Evolutionary conservation across 805 yeast species (phyloP), one percentile per base, ranked within the genome.

Genomic region (Schizosaccharomyces osmophilus): DNA sequence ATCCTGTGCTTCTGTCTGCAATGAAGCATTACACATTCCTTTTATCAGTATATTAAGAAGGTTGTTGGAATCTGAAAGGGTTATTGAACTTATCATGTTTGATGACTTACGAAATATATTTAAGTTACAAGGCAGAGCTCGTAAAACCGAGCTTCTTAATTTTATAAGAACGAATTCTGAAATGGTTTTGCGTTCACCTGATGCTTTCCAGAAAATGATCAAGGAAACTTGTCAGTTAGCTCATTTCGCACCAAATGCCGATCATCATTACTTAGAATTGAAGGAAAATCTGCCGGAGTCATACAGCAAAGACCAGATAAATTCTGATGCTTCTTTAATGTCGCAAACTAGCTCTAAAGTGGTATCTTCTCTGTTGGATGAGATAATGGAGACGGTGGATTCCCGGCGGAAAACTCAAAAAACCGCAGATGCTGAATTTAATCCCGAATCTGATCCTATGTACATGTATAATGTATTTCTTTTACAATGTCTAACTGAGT

Each of bases 381-480:
- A 43, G 9, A n/a, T 43, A 19, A 43, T 43, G 48, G 48, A 43
- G n/a, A n/a, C 22, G 48, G 22, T 19, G n/a, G 48, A 43, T n/a
- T n/a, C 48, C 22, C 48, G 15, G n/a, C 48, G 22, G 6, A n/a
- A n/a, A n/a, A n/a, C 15, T 5, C 22, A 43, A n/a, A 17, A 19
- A n/a, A 5, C 48, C 9, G 5, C 1, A 5, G 22, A 43, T 13
- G 24, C 22, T 32, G 67, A 65, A 22, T 68, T 68, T 60, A 64
- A 62, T 36, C 62, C 67, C 5, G 61, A 62, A 36, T 68, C 63
- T 62, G 85, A 84, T 67, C 73, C 75, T 6, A 75, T 78, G 39
- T 85, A 83, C 70, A 77, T 82, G 0, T 83, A 85, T 66, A 80
- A 82, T 63, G 77, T 83, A 55, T 88, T 83, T 69, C 70, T 89